Evolutionary conservation across 2,329 filamentous ascomycete genomes (phyloP).

Genomic region (Aureobasidium mangrovei): DNA sequence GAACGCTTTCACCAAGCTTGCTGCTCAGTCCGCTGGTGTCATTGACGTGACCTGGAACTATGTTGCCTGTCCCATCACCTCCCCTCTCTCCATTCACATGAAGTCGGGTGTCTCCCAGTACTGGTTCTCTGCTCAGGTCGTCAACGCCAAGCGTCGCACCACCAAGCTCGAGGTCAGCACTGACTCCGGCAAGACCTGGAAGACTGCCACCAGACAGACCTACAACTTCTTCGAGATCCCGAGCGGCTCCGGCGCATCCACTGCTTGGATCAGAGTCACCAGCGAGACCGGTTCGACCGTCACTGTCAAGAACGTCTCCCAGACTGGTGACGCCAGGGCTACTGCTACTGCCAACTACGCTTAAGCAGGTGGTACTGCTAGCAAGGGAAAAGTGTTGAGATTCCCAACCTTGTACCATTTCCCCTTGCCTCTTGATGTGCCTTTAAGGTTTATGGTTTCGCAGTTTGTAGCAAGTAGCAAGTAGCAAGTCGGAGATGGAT

Average conservation of each 20-base stretch:
- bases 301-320: constrained; percentile 17
- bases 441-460: too few relatives aligned
- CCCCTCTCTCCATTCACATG: constrained; percentile 19
- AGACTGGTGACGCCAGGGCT: constrained; percentile 16
- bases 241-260: constrained; percentile 10
- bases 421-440: too few relatives aligned
- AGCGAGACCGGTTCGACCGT: constrained; percentile 14
- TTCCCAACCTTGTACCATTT: too few relatives aligned
- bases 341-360: constrained; percentile 20
- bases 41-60: constrained; percentile 35
- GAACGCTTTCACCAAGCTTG: constrained; percentile 42
- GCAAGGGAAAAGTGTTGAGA: too few relatives aligned
- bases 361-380: background rate
- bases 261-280: constrained; percentile 19
- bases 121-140: constrained; percentile 21
- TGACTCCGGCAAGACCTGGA: constrained; percentile 20
- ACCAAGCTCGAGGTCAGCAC: constrained; percentile 18
- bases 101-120: constrained; percentile 19
- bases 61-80: constrained; percentile 23
- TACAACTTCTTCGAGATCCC: constrained; percentile 21
- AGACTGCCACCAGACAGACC: constrained; percentile 15
- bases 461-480: too few relatives aligned
- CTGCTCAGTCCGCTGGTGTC: constrained; percentile 36
- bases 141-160: constrained; percentile 19
- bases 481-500: too few relatives aligned